Evolutionary conservation across 2,329 filamentous ascomycete genomes (phyloP).

Genomic region (Scedosporium boydii): DNA sequence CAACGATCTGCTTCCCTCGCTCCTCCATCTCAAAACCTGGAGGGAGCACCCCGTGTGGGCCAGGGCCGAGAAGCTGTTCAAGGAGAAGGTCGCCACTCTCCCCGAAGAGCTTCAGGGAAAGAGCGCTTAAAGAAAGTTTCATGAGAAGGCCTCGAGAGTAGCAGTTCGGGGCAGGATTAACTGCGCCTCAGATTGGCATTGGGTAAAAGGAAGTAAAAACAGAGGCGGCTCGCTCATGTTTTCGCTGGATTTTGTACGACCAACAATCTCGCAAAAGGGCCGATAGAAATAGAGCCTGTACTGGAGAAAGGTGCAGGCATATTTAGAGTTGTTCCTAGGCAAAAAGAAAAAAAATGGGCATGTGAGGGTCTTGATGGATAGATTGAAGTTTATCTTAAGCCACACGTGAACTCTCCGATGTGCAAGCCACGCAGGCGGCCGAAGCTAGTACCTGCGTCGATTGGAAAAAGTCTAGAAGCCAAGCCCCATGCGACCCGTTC

Average conservation of each 20-base stretch:
- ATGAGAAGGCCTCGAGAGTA: background rate
- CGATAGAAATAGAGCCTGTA: too few species aligned
- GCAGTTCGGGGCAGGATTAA: background rate
- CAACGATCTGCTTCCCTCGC: constrained; percentile 63
- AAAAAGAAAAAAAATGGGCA: too few species aligned
- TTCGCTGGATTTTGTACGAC: background rate
- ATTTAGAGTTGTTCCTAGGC: too few species aligned
- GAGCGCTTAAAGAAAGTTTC: background rate
- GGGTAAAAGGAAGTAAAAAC: background rate
- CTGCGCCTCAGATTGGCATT: background rate
- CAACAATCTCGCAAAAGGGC: background rate
- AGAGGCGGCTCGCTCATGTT: background rate
- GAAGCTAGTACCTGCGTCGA: too few species aligned
- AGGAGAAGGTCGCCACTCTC: constrained; percentile 67
- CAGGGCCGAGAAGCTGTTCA: constrained; percentile 73
- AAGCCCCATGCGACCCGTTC: too few species aligned
- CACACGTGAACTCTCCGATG: too few species aligned
- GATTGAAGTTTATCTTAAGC: too few species aligned
- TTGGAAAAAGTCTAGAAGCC: too few species aligned
- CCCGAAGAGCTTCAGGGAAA: constrained; percentile 25
- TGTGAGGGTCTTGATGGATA: too few species aligned
- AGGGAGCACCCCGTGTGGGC: constrained; percentile 69
- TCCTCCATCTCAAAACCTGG: constrained; percentile 70
- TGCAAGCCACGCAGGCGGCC: too few species aligned
- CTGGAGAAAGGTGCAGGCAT: too few species aligned